These are phyloP conservation scores for Dryadomyces quercus-mongolicae DNA, from an alignment of 2,329 filamentous ascomycete genomes.

Conservation along the genomic window DNA sequence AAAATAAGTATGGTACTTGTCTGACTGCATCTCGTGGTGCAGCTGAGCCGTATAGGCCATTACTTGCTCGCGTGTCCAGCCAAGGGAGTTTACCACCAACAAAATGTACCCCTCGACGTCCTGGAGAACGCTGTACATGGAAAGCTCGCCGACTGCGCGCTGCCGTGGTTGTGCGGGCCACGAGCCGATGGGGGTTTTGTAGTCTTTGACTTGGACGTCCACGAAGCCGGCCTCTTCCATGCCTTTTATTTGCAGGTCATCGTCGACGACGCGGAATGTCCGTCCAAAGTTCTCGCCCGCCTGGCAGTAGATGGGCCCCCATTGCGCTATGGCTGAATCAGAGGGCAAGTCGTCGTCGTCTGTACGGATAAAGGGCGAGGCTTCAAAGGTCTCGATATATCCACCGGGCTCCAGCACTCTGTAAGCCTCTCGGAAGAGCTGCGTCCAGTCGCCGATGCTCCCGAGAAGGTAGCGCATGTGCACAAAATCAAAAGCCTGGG, in stretches of 20 bases:
- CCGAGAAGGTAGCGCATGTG: constrained; percentile 42
- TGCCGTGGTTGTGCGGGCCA: not conserved
- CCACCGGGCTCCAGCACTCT: constrained; percentile 42
- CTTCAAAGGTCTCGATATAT: constrained; percentile 15
- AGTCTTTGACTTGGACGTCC: not conserved
- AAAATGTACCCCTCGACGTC: not conserved
- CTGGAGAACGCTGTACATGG: not conserved
- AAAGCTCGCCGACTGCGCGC: not conserved
- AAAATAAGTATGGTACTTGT: not conserved
- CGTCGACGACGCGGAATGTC: not conserved
- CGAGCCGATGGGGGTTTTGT: constrained; percentile 10
- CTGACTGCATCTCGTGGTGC: not conserved
- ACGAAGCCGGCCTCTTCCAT: not conserved
- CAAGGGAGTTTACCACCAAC: not conserved
- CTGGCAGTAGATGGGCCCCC: constrained; percentile 10
- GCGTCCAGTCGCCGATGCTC: constrained; percentile 37
- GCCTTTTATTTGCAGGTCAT: not conserved
- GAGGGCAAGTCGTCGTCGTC: constrained; percentile 15
- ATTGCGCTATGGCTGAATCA: constrained; percentile 13
- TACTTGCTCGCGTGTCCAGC: not conserved
- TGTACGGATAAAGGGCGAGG: constrained; percentile 8
- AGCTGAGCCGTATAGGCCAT: not conserved
- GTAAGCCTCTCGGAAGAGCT: constrained; percentile 34
- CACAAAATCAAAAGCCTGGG: constrained; percentile 40
- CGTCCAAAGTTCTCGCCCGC: not conserved